Percentiles rank a stretch among this genome's conserved stretches.
Conservation (phyloP, 257 asterid genomes). For the Striga asiatica region DNA sequence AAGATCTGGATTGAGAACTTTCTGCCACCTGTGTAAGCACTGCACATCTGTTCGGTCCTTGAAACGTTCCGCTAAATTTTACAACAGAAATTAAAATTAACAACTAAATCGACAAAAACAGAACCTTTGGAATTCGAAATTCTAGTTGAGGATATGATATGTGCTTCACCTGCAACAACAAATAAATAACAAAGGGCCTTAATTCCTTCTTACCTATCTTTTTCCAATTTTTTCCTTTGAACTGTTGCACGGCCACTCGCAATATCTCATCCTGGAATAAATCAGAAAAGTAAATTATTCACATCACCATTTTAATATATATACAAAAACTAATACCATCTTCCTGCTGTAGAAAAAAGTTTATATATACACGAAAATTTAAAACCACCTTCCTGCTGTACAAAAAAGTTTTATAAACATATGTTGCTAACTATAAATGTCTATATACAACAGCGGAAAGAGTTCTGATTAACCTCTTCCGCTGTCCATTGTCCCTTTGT, state of each 20-base stretch:
- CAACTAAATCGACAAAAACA: background rate
- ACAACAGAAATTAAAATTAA: constrained; percentile 8
- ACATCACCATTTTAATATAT: background rate
- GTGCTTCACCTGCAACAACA: no score
- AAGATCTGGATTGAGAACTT: constrained; percentile 98
- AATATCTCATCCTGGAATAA: constrained; percentile 72
- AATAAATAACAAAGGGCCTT: constrained; percentile 1
- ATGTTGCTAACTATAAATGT: constrained; percentile 1
- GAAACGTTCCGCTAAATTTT: constrained; percentile 74
- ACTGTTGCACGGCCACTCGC: constrained; percentile 77
- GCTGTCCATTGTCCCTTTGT: constrained; percentile 98
- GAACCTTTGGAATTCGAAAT: no score
- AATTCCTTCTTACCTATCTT: constrained; percentile 59
- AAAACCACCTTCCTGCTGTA: no score
- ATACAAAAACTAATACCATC: no score
- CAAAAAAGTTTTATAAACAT: background rate
- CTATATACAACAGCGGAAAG: background rate
- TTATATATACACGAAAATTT: background rate
- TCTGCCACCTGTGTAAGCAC: constrained; percentile 99
- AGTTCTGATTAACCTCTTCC: constrained; percentile 60
- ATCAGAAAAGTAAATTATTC: constrained; percentile 6
- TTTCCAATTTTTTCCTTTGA: constrained; percentile 93
- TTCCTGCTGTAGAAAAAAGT: constrained; percentile 8
- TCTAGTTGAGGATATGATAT: background rate
- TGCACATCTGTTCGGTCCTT: constrained; percentile 95